These are phyloP conservation scores for Ganoderma sinense DNA, from an alignment of 1,284 basidiomycete genomes.

Conservation along the genomic window DNA sequence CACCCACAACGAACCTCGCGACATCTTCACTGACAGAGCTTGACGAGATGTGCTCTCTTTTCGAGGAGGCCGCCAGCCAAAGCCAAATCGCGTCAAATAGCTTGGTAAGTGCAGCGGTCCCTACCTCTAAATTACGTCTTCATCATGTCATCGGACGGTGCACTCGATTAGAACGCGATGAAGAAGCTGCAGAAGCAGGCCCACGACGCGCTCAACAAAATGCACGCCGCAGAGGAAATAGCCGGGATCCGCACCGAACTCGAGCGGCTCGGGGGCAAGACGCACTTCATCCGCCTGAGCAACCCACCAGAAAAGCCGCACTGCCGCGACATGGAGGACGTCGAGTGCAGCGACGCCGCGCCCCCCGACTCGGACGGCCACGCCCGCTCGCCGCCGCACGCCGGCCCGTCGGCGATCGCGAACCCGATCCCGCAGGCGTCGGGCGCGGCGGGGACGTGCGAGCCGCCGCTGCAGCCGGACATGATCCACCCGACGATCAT, in stretches of 20 bases:
- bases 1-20: conserved; percentile 64
- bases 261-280: conserved; percentile 69
- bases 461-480: conserved; percentile 31
- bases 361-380: background rate
- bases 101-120: conserved; percentile 46
- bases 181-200: conserved; percentile 59
- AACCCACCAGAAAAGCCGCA: conserved; percentile 1
- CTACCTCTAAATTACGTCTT: background rate
- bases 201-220: conserved; percentile 52
- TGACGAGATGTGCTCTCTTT: conserved; percentile 55
- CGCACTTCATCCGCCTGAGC: conserved; percentile 42
- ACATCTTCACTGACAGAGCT: conserved; percentile 64
- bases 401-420: background rate
- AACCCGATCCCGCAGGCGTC: background rate
- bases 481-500: conserved; percentile 51
- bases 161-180: conserved; percentile 52
- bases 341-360: background rate
- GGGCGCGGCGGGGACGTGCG: too few species aligned
- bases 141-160: background rate
- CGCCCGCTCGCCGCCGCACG: background rate
- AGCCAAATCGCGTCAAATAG: conserved; percentile 58
- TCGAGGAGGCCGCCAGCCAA: conserved; percentile 56
- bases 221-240: conserved; percentile 38
- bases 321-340: background rate
- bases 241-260: conserved; percentile 55